Percentiles rank a stretch among this genome's conserved stretches.
Evolutionary conservation across 1,284 basidiomycete genomes (phyloP).

Genomic region (Microstroma glucosiphilum): DNA sequence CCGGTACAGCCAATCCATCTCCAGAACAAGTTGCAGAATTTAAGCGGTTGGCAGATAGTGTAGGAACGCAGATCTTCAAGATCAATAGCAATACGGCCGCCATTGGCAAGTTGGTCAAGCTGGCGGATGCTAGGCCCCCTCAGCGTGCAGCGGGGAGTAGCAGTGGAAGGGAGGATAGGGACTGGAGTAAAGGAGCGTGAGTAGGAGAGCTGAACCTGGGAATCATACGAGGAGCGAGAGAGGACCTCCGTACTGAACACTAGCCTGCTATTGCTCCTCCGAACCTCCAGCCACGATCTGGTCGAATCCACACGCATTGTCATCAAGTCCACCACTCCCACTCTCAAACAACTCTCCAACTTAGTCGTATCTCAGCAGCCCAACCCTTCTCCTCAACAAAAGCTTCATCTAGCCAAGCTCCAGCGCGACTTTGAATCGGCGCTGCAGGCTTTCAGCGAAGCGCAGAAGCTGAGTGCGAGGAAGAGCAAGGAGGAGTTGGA

Average conservation of each 20-base stretch:
- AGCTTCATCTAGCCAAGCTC: slow-evolving; percentile 68
- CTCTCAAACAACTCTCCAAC: slow-evolving; percentile 65
- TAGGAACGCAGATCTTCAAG: slow-evolving; percentile 95
- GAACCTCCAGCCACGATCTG: slow-evolving; percentile 59
- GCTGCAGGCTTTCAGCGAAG: slow-evolving; percentile 80
- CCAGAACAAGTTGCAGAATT: slow-evolving; percentile 55
- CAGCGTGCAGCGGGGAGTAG: slow-evolving; percentile 54
- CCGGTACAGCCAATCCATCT: not conserved
- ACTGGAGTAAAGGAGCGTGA: slow-evolving; percentile 70
- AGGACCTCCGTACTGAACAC: too few species aligned
- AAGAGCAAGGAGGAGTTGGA: slow-evolving; percentile 70
- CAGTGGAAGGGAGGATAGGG: slow-evolving; percentile 61
- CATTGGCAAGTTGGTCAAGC: slow-evolving; percentile 83
- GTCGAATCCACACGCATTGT: slow-evolving; percentile 89
- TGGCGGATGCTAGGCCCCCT: slow-evolving; percentile 45
- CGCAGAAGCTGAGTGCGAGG: slow-evolving; percentile 82
- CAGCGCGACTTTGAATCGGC: slow-evolving; percentile 87
- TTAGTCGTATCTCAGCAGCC: slow-evolving; percentile 4
- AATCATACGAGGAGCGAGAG: not conserved
- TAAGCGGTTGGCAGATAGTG: slow-evolving; percentile 68
- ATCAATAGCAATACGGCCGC: slow-evolving; percentile 95
- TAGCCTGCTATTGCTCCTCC: too few species aligned
- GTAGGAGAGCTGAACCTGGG: slow-evolving; percentile 46
- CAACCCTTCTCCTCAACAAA: slow-evolving; percentile 13
- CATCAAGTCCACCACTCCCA: slow-evolving; percentile 85